phyloP scores from a whole-genome alignment of 768 basidiomycete genomes.

The Tricholoma saponaceum region DNA sequence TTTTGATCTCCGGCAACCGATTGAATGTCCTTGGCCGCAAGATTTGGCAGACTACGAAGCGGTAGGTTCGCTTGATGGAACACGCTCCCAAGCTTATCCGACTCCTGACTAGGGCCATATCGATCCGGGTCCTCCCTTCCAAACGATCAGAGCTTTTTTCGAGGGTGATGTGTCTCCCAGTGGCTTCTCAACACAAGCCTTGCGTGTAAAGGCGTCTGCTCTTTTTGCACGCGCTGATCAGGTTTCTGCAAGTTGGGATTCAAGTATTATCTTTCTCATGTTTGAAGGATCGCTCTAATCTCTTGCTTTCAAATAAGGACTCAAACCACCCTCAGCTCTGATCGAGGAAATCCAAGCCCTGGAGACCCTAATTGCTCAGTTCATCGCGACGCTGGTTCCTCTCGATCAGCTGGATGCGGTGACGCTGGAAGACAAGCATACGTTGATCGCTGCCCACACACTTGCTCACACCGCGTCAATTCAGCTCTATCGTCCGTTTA shows the following conservation, averaged over 20 bases:
- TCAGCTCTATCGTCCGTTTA: slow-evolving; percentile 59
- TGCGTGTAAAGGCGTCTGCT: slow-evolving; percentile 74
- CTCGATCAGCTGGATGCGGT: slow-evolving; percentile 58
- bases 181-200: slow-evolving; percentile 59
- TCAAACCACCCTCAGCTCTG: slow-evolving; percentile 44
- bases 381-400: slow-evolving; percentile 59
- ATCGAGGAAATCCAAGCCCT: slow-evolving; percentile 56
- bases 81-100: not conserved
- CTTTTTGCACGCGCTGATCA: slow-evolving; percentile 66
- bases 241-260: slow-evolving; percentile 56
- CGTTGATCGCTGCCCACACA: slow-evolving; percentile 57
- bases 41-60: slow-evolving; percentile 67
- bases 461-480: slow-evolving; percentile 65
- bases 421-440: slow-evolving; percentile 54
- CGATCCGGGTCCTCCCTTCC: slow-evolving; percentile 44
- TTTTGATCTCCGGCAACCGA: slow-evolving; percentile 50
- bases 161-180: slow-evolving; percentile 50
- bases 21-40: slow-evolving; percentile 77
- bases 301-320: slow-evolving; percentile 21
- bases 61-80: slow-evolving; percentile 34
- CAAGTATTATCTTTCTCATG: slow-evolving; percentile 35
- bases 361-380: slow-evolving; percentile 62
- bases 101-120: slow-evolving; percentile 50
- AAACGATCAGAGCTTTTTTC: slow-evolving; percentile 61
- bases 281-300: not conserved